These are phyloP conservation scores for Lotus japonicus DNA, from an alignment of 306 rosid genomes.

Conservation along the genomic window DNA sequence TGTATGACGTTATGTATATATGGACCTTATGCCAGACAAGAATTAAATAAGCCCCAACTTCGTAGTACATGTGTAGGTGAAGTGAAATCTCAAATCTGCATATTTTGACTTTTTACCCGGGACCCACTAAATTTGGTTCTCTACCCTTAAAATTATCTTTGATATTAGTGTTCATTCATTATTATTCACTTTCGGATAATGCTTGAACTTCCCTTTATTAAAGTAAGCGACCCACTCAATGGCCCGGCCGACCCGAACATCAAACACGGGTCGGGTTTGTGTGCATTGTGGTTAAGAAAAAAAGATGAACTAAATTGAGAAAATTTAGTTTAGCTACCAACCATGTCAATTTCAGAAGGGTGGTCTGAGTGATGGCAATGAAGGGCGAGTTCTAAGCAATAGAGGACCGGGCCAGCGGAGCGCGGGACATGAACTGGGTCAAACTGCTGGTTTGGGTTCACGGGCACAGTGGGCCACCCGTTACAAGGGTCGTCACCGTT, in stretches of 20 bases:
- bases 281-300: background rate
- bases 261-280: background rate
- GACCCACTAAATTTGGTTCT: conserved; percentile 27
- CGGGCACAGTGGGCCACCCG: conserved; percentile 69
- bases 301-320: too few relatives aligned
- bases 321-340: too few relatives aligned
- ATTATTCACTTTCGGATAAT: background rate
- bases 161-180: background rate
- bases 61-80: conserved; percentile 41
- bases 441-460: conserved; percentile 39
- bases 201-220: background rate
- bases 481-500: conserved; percentile 64
- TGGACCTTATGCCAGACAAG: background rate
- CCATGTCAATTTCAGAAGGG: conserved; percentile 48
- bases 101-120: conserved; percentile 60
- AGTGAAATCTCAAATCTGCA: background rate
- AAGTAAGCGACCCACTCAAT: conserved; percentile 4
- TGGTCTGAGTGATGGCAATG: conserved; percentile 43
- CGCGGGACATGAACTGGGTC: conserved; percentile 40
- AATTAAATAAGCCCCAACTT: conserved; percentile 16
- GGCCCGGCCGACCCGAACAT: too few relatives aligned
- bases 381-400: conserved; percentile 82
- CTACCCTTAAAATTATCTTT: background rate
- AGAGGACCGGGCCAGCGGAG: conserved; percentile 62
- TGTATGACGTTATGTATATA: conserved; percentile 25